phyloP scores from a whole-genome alignment of 176 grass and related monocot species.

The Cocos nucifera region DNA sequence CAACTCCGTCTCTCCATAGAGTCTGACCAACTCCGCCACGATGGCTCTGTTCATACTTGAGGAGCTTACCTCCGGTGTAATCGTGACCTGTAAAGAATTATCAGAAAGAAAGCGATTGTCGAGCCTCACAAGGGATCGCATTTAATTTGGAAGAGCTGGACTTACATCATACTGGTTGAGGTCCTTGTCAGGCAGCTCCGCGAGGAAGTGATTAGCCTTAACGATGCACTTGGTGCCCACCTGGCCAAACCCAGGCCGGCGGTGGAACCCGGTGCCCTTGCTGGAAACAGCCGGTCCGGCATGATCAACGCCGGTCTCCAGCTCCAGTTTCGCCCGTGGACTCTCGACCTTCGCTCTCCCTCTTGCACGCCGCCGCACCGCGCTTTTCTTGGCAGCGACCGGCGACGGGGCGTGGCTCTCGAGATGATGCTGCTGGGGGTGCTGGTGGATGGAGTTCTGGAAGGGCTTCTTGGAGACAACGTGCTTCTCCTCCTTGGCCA shows the following conservation, averaged over 20 bases:
- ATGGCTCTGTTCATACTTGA: constrained; percentile 22
- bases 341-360: not conserved
- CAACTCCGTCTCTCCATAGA: constrained; percentile 23
- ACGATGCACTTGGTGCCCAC: not conserved
- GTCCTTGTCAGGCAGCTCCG: constrained; percentile 35
- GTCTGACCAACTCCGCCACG: constrained; percentile 30
- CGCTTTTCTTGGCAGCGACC: constrained; percentile 39
- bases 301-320: constrained; percentile 3
- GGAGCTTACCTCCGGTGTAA: constrained; percentile 23
- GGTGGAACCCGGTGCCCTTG: constrained; percentile 14
- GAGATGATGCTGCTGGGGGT: not conserved
- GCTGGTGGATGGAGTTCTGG: constrained; percentile 49
- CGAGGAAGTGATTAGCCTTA: constrained; percentile 66
- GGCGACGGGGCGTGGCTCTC: constrained; percentile 27
- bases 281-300: not conserved
- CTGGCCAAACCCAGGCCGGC: constrained; percentile 28
- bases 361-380: constrained; percentile 24
- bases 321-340: not conserved
- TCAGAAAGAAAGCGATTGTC: not conserved
- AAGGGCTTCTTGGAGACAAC: constrained; percentile 65
- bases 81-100: constrained; percentile 31
- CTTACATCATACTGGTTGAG: constrained; percentile 59
- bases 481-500: constrained; percentile 30
- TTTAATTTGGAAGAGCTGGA: not conserved
- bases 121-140: not conserved